These are phyloP conservation scores for Cyberlindnera americana DNA, from an alignment of 805 yeast species.

Conservation along the genomic window DNA sequence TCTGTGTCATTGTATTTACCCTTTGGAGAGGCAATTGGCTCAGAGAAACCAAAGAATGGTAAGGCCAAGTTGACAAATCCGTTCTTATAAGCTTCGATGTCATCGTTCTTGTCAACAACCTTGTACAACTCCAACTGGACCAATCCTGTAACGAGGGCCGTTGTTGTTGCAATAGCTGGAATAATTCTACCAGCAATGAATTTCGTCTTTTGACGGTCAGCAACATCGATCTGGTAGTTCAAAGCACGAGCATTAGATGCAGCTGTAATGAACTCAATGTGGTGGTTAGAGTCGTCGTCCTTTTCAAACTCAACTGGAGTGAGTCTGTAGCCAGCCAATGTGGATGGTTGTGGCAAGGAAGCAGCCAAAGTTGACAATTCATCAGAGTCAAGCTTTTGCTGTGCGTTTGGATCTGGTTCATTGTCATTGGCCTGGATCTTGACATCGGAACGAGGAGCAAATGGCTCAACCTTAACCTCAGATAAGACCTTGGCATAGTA, in stretches of 20 bases:
- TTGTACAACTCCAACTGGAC: slow-evolving; percentile 90
- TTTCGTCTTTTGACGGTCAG: slow-evolving; percentile 86
- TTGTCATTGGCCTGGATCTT: slow-evolving; percentile 81
- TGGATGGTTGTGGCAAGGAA: slow-evolving; percentile 81
- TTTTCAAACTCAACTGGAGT: slow-evolving; percentile 94
- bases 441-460: slow-evolving; percentile 70
- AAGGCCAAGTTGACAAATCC: slow-evolving; percentile 90
- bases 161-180: slow-evolving; percentile 98
- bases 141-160: slow-evolving; percentile 95
- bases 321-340: slow-evolving; percentile 84
- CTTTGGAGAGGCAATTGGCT: slow-evolving; percentile 85
- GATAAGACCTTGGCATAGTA: slow-evolving; percentile 53
- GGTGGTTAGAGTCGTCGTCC: slow-evolving; percentile 96
- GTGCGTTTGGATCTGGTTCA: slow-evolving; percentile 83
- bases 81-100: slow-evolving; percentile 84
- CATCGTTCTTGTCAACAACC: slow-evolving; percentile 70
- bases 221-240: slow-evolving; percentile 84
- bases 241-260: slow-evolving; percentile 95
- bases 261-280: slow-evolving; percentile 92
- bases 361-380: slow-evolving; percentile 68
- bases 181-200: slow-evolving; percentile 97
- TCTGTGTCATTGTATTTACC: slow-evolving; percentile 74
- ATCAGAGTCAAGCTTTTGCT: slow-evolving; percentile 48
- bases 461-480: slow-evolving; percentile 52
- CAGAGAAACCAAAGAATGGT: slow-evolving; percentile 96